phyloP scores from a whole-genome alignment of 805 yeast species.

The Kazachstania martiniae region DNA sequence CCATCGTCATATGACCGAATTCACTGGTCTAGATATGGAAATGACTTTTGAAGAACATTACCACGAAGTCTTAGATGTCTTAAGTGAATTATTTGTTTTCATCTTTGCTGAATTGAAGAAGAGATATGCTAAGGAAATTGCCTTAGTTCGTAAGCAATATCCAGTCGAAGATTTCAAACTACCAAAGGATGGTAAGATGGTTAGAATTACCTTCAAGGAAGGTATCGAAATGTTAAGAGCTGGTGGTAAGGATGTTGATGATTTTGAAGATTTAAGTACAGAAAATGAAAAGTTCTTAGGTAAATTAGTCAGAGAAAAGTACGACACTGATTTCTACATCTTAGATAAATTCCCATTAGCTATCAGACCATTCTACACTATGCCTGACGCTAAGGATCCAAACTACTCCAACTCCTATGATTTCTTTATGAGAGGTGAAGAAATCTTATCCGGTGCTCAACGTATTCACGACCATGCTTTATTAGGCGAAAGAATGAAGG shows the following conservation, averaged over 20 bases:
- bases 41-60: slow-evolving; percentile 98
- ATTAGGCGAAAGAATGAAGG: slow-evolving; percentile 69
- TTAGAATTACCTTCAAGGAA: slow-evolving; percentile 77
- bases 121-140: slow-evolving; percentile 77
- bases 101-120: slow-evolving; percentile 75
- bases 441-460: slow-evolving; percentile 98
- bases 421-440: slow-evolving; percentile 99
- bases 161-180: slow-evolving; percentile 96
- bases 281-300: slow-evolving; percentile 94
- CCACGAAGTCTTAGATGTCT: slow-evolving; percentile 67
- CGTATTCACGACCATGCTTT: slow-evolving; percentile 92
- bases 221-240: slow-evolving; percentile 81
- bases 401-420: slow-evolving; percentile 95
- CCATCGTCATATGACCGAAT: slow-evolving; percentile 98
- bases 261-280: slow-evolving; percentile 81
- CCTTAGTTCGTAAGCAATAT: slow-evolving; percentile 81
- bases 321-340: slow-evolving; percentile 95
- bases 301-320: slow-evolving; percentile 80
- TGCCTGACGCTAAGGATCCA: slow-evolving; percentile 93
- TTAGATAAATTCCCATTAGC: slow-evolving; percentile 97
- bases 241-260: slow-evolving; percentile 69
- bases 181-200: slow-evolving; percentile 92
- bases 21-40: slow-evolving; percentile 93
- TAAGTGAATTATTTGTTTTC: slow-evolving; percentile 70
- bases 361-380: slow-evolving; percentile 96